Percentiles rank a stretch among this genome's conserved stretches.
phyloP scores from a whole-genome alignment of 2,329 filamentous ascomycete genomes.

The Beauveria rudraprayagi region DNA sequence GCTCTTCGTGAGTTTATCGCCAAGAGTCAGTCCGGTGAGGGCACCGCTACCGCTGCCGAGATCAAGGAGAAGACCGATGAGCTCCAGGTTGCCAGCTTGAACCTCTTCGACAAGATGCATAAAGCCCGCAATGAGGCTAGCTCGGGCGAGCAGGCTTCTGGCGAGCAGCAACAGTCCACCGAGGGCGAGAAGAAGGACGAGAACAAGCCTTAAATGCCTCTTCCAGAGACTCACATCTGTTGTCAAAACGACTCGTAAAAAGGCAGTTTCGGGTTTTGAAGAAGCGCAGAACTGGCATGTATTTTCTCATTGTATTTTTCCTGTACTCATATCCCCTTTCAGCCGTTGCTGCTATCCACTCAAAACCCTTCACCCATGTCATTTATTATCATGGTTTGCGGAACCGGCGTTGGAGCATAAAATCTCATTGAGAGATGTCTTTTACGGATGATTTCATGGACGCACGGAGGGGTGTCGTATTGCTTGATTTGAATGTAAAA shows the following conservation, averaged over 20 bases:
- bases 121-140: slow-evolving; percentile 71
- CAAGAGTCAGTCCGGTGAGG: slow-evolving; percentile 92
- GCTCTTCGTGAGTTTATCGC: slow-evolving; percentile 79
- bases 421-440: slow-evolving; percentile 35
- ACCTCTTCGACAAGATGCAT: slow-evolving; percentile 99
- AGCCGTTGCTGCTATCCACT: slow-evolving; percentile 27
- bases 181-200: slow-evolving; percentile 73
- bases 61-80: slow-evolving; percentile 99
- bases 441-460: slow-evolving; percentile 35
- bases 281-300: slow-evolving; percentile 26
- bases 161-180: slow-evolving; percentile 38
- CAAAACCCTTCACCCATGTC: slow-evolving; percentile 36
- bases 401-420: slow-evolving; percentile 45
- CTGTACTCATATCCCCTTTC: slow-evolving; percentile 42
- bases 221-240: slow-evolving; percentile 18
- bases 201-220: slow-evolving; percentile 51
- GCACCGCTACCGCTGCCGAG: slow-evolving; percentile 75
- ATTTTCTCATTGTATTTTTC: slow-evolving; percentile 34
- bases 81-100: slow-evolving; percentile 90
- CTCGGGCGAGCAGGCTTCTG: slow-evolving; percentile 40
- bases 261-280: slow-evolving; percentile 20
- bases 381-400: slow-evolving; percentile 38
- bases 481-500: slow-evolving; percentile 22
- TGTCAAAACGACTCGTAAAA: slow-evolving; percentile 17
- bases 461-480: slow-evolving; percentile 32